Conservation (phyloP, 2,329 filamentous ascomycete genomes). For the Cadophora malorum region DNA sequence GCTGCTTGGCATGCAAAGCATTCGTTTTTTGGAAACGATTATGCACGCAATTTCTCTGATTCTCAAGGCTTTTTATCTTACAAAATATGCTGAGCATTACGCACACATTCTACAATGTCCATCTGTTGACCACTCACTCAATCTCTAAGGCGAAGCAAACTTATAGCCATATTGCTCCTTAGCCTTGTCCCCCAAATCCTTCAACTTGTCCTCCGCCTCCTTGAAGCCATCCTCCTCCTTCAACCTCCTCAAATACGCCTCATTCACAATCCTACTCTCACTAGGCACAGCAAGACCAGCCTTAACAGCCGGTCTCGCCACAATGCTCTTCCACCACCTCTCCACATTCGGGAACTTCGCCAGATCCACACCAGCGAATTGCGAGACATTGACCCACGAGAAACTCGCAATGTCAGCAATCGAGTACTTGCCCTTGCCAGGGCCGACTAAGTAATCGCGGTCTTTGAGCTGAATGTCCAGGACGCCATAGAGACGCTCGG, state of each 20-base stretch:
- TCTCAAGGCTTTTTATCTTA: not conserved
- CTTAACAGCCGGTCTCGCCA: slow-evolving; percentile 63
- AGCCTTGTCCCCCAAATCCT: slow-evolving; percentile 36
- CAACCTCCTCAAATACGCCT: slow-evolving; percentile 48
- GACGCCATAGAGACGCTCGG: slow-evolving; percentile 74
- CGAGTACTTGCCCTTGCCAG: slow-evolving; percentile 60
- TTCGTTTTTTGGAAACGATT: not conserved
- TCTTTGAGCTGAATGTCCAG: slow-evolving; percentile 68
- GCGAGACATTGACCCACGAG: slow-evolving; percentile 68
- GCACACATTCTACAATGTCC: not conserved
- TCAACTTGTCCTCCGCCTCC: slow-evolving; percentile 50
- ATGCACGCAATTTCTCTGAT: not conserved
- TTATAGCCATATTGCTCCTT: slow-evolving; percentile 43
- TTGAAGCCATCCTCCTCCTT: slow-evolving; percentile 56
- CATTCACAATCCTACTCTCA: slow-evolving; percentile 51
- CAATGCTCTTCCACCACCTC: slow-evolving; percentile 70
- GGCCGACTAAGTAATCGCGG: slow-evolving; percentile 61
- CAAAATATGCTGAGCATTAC: not conserved
- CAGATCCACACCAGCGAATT: slow-evolving; percentile 68
- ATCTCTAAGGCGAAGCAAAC: slow-evolving; percentile 39
- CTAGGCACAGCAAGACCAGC: slow-evolving; percentile 68
- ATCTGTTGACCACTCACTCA: not conserved
- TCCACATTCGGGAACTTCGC: slow-evolving; percentile 69
- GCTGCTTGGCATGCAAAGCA: not conserved
- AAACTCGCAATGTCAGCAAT: slow-evolving; percentile 76